Evolutionary conservation across 2,329 filamentous ascomycete species (phyloP).

Genomic region (Curvularia verruculosa): DNA sequence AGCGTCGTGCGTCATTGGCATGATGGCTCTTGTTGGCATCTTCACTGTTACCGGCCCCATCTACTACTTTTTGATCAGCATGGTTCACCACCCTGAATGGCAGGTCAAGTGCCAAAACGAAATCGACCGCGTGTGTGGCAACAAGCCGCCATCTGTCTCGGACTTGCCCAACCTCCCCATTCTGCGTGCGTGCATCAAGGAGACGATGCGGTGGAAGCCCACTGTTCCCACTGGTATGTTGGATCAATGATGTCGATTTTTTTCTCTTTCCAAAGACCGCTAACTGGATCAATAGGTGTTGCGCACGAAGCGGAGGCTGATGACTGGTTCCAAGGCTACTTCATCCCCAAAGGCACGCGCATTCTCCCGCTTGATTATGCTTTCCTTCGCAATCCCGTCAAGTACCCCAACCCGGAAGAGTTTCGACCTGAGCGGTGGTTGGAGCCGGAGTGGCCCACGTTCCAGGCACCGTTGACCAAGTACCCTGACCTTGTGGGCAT

Average conservation of each 20-base stretch:
- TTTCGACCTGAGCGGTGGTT: slow-evolving; percentile 69
- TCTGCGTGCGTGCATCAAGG: slow-evolving; percentile 56
- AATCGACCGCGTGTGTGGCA: slow-evolving; percentile 38
- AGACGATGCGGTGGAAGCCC: slow-evolving; percentile 54
- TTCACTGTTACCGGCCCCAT: slow-evolving; percentile 48
- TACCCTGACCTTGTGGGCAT: slow-evolving; percentile 69
- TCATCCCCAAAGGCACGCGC: slow-evolving; percentile 56
- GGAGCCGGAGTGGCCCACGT: slow-evolving; percentile 67
- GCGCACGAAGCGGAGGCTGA: slow-evolving; percentile 60
- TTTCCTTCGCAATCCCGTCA: slow-evolving; percentile 56
- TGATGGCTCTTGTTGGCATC: slow-evolving; percentile 50
- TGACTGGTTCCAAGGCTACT: slow-evolving; percentile 57
- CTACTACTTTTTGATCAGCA: slow-evolving; percentile 48
- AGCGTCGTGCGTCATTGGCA: slow-evolving; percentile 48
- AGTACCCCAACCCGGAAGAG: slow-evolving; percentile 68
- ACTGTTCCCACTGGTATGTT: slow-evolving; percentile 52
- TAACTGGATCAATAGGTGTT: slow-evolving; percentile 47
- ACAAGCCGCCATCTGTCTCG: slow-evolving; percentile 36
- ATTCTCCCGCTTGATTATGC: slow-evolving; percentile 47
- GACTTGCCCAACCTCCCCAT: slow-evolving; percentile 53
- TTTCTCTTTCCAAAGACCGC: slow-evolving; percentile 18
- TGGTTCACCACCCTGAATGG: slow-evolving; percentile 48
- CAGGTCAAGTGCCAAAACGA: slow-evolving; percentile 45
- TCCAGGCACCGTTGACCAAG: slow-evolving; percentile 66
- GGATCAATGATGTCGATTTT: slow-evolving; percentile 13